These are phyloP conservation scores for Euphorbia pulcherrima DNA, from an alignment of 345 rosid genomes.

Conservation along the genomic window DNA sequence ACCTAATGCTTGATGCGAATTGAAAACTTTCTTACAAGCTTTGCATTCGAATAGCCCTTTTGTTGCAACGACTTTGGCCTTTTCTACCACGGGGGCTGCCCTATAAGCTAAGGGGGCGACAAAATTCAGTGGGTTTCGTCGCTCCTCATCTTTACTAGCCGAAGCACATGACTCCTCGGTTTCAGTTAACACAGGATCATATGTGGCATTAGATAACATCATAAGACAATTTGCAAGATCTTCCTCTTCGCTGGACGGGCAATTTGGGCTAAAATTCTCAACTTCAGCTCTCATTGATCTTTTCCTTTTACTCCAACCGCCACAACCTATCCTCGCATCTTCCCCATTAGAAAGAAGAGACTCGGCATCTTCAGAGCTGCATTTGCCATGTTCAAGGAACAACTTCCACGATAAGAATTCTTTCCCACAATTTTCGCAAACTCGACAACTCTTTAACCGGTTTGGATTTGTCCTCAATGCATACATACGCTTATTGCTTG, in stretches of 20 bases:
- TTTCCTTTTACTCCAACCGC: conserved; percentile 63
- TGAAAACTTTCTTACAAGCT: conserved; percentile 95
- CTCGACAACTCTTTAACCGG: conserved; percentile 53
- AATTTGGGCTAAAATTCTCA: conserved; percentile 28
- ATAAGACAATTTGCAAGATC: conserved; percentile 92
- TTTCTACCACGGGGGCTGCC: conserved; percentile 23
- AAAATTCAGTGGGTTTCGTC: conserved; percentile 38
- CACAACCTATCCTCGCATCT: conserved; percentile 33
- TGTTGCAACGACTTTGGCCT: conserved; percentile 36
- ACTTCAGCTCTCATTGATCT: conserved; percentile 54
- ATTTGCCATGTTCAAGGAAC: conserved; percentile 72
- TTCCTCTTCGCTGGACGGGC: conserved; percentile 75
- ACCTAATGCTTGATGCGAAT: conserved; percentile 97
- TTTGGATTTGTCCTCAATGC: conserved; percentile 63
- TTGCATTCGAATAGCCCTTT: conserved; percentile 83
- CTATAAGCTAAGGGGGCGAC: conserved; percentile 32
- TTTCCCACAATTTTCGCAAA: conserved; percentile 70
- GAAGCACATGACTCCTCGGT: conserved; percentile 71
- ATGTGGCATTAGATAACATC: conserved; percentile 74
- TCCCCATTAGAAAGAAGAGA: conserved; percentile 45
- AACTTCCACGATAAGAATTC: conserved; percentile 81
- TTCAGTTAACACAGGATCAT: conserved; percentile 44
- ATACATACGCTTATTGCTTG: conserved; percentile 55
- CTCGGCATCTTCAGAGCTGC: conserved; percentile 47
- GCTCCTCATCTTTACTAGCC: conserved; percentile 58